Percentiles rank a stretch among this genome's conserved stretches.
These are phyloP conservation scores for Mycena amicta DNA, from an alignment of 768 basidiomycete genomes.

Conservation along the genomic window DNA sequence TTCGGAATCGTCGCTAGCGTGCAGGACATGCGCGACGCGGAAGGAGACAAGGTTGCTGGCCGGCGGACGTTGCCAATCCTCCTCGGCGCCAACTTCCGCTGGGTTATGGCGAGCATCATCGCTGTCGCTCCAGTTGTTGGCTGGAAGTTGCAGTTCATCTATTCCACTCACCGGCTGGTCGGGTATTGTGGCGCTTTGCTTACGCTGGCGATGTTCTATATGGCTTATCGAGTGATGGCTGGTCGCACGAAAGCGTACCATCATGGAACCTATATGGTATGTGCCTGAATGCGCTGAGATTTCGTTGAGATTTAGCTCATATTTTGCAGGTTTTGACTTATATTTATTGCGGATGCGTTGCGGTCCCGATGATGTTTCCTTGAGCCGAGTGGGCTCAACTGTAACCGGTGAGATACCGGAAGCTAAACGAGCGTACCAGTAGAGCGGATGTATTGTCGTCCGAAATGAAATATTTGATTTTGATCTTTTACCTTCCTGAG, in stretches of 20 bases:
- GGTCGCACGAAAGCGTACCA: background rate
- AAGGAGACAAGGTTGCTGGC: constrained; percentile 38
- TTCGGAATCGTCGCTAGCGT: constrained; percentile 41
- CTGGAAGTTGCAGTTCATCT: background rate
- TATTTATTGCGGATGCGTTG: background rate
- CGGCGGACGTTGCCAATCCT: constrained; percentile 44
- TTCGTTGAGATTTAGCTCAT: constrained; percentile 15
- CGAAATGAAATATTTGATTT: no score
- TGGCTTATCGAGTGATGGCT: background rate
- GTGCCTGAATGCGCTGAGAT: background rate
- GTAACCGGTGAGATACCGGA: no score
- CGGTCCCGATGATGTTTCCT: background rate
- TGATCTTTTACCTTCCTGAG: no score
- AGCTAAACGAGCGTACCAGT: no score
- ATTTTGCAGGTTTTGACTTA: background rate
- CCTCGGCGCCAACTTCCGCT: constrained; percentile 33
- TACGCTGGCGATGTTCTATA: constrained; percentile 4
- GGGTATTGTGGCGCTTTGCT: background rate
- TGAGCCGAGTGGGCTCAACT: no score
- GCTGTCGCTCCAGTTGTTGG: background rate
- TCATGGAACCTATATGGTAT: constrained; percentile 10
- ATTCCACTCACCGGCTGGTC: background rate
- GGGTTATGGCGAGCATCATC: constrained; percentile 8
- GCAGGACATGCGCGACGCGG: constrained; percentile 41
- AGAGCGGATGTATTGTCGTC: no score